Conservation (phyloP, 108 stramenopile genomes). For the Skeletonema grethae region DNA sequence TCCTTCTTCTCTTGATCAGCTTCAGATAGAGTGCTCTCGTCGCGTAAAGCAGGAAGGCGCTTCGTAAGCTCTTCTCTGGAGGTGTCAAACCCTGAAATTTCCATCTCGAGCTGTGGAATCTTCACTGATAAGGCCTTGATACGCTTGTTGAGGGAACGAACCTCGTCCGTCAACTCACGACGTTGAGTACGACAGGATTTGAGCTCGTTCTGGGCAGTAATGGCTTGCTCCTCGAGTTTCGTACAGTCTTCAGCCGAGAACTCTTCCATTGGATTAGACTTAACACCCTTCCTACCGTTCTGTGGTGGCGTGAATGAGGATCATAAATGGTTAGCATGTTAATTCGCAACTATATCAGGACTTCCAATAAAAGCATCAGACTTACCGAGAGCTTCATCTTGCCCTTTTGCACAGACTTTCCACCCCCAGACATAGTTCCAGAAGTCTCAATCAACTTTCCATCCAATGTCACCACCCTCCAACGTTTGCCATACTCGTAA, state of each 20-base stretch:
- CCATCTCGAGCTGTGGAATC: conserved; percentile 82
- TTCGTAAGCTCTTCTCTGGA: conserved; percentile 81
- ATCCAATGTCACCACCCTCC: conserved; percentile 93
- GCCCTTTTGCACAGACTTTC: conserved; percentile 77
- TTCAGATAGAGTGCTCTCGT: conserved; percentile 65
- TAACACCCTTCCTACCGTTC: conserved; percentile 58
- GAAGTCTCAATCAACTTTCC: conserved; percentile 97
- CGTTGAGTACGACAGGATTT: conserved; percentile 64
- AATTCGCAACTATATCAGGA: background rate
- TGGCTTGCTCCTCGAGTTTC: conserved; percentile 61
- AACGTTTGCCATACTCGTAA: conserved; percentile 87
- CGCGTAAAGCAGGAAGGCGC: conserved; percentile 73
- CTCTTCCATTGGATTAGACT: conserved; percentile 29
- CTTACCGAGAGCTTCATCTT: conserved; percentile 86
- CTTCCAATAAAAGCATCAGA: background rate
- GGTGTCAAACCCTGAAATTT: conserved; percentile 84
- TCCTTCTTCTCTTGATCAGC: conserved; percentile 68
- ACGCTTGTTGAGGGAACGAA: conserved; percentile 60
- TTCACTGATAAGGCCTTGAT: conserved; percentile 71
- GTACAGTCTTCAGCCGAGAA: conserved; percentile 48
- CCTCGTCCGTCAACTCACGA: conserved; percentile 66
- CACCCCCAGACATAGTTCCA: conserved; percentile 99
- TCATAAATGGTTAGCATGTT: background rate
- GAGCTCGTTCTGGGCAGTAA: conserved; percentile 50
- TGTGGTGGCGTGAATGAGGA: conserved; percentile 20